A percentile compares a stretch with the other conserved stretches of the same genome.
Evolutionary conservation across 139 green algal genomes (phyloP).

Genomic region (Trebouxia sp.): DNA sequence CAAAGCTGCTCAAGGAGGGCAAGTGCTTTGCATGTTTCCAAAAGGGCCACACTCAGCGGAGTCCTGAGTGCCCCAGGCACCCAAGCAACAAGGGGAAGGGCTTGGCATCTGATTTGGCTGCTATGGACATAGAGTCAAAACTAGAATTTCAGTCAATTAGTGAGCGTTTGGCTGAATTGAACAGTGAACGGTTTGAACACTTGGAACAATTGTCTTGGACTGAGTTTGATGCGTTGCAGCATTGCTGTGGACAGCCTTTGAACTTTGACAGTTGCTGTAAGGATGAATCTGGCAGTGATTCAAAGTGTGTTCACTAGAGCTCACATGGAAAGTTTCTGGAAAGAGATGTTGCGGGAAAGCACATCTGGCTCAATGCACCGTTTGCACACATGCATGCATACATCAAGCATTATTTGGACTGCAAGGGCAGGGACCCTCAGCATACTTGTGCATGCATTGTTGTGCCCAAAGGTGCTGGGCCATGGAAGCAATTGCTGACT

Average conservation of each 20-base stretch:
- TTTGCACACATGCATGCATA: slow-evolving; percentile 6
- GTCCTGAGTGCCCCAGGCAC: no score
- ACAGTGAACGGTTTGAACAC: neutral
- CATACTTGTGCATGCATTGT: slow-evolving; percentile 11
- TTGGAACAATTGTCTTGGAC: slow-evolving; percentile 14
- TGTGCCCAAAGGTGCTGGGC: neutral
- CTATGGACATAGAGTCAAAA: neutral
- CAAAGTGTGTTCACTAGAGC: neutral
- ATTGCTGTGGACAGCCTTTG: neutral
- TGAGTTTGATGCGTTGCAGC: neutral
- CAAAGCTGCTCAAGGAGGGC: no score
- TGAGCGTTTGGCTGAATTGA: neutral
- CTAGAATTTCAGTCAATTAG: neutral
- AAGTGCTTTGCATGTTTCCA: no score
- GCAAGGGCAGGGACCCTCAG: neutral
- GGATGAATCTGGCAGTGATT: no score
- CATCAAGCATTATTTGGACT: neutral
- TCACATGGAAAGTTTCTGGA: slow-evolving; percentile 1
- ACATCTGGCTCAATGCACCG: slow-evolving; percentile 12
- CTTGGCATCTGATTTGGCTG: no score
- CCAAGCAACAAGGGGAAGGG: no score
- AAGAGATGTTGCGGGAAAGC: slow-evolving; percentile 6
- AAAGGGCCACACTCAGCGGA: no score
- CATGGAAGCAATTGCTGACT: neutral
- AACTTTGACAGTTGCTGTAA: neutral